Evolutionary conservation across 148 eudicot genomes (phyloP), one percentile per base, ranked within the genome.

Genomic region (Fagopyrum homotropicum): DNA sequence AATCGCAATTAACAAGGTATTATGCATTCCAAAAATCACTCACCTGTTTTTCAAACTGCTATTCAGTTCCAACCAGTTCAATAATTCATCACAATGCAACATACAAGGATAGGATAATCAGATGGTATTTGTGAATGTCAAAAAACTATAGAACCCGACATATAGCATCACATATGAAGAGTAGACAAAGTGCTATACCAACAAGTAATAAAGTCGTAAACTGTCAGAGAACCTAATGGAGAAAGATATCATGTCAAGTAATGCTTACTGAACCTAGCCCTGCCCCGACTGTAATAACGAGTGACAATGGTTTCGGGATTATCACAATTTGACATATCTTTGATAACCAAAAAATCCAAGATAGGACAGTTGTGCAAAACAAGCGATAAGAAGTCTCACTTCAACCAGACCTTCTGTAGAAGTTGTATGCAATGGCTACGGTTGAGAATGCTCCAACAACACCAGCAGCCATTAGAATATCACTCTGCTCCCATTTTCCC

Each of bases 361-460:
- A 66, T 66, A 66, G 35, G 30, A 66, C 15, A 14, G 63, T 12
- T 15, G 68, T 12, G 71, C 17, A 40, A 40, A 66, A 12, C 69
- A 63, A 29, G 69, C 4, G 30, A 63, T 4, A 40, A 40, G n/a
- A 43, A 14, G 19, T 17, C 17, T 48, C 26, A 29, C 9, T 73
- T 89, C 81, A 89, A 40, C 86, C 81, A 30, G 90, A 85, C 86
- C 84, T 90, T 75, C 79, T 81, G 82, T 87, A 90, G 50, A 87
- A 60, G 80, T 89, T 87, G 70, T 87, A 91, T 45, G 90, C 98
- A 60, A 91, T 89, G 72, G 90, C 94, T 75, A 90, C 84, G 11
- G 93, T 84, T 54, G 97, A 90, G 46, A 87, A 93, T 44, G 93
- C 97, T 48, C 96, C 93, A 55, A 86, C 81, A 35, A 94, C 80